A percentile compares a stretch with the other conserved stretches of the same genome.
These are phyloP conservation scores for Phytophthora macrochlamydospora DNA, from an alignment of 352 stramenopile genomes.

Conservation along the genomic window DNA sequence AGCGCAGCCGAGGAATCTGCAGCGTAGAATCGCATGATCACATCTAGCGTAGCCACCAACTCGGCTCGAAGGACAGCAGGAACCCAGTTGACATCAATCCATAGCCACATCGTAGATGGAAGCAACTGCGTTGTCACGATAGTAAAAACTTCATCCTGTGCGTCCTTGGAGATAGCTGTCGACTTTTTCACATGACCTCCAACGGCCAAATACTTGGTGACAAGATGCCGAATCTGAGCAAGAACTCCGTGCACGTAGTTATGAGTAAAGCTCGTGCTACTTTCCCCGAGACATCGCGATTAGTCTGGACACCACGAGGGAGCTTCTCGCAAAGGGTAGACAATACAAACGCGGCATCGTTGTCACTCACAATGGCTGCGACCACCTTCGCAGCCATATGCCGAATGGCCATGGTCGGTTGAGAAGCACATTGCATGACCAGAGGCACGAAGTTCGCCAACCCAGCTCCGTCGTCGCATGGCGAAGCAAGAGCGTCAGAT, in stretches of 20 bases:
- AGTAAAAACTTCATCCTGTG: constrained; percentile 31
- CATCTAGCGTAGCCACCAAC: constrained; percentile 54
- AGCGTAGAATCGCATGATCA: constrained; percentile 42
- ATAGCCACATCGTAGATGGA: constrained; percentile 55
- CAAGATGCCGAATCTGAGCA: constrained; percentile 59
- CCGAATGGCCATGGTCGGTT: constrained; percentile 76
- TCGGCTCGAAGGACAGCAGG: constrained; percentile 54
- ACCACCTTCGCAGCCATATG: constrained; percentile 84
- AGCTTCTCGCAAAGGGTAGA: constrained; percentile 41
- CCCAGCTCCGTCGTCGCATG: constrained; percentile 22
- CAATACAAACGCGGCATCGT: constrained; percentile 54
- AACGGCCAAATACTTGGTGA: constrained; percentile 41
- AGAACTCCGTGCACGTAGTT: constrained; percentile 75
- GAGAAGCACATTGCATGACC: constrained; percentile 66
- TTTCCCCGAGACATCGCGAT: not conserved
- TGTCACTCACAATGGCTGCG: constrained; percentile 64
- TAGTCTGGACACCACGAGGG: constrained; percentile 37
- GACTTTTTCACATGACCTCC: constrained; percentile 7
- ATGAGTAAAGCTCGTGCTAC: constrained; percentile 31
- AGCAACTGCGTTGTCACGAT: constrained; percentile 42
- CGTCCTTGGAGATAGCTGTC: constrained; percentile 9
- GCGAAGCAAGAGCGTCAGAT: constrained; percentile 10
- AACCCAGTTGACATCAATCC: constrained; percentile 29
- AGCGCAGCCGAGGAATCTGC: constrained; percentile 10
- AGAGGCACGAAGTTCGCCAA: constrained; percentile 66